phyloP scores from a whole-genome alignment of 2,329 filamentous ascomycete genomes.

The Fusarium setosum region DNA sequence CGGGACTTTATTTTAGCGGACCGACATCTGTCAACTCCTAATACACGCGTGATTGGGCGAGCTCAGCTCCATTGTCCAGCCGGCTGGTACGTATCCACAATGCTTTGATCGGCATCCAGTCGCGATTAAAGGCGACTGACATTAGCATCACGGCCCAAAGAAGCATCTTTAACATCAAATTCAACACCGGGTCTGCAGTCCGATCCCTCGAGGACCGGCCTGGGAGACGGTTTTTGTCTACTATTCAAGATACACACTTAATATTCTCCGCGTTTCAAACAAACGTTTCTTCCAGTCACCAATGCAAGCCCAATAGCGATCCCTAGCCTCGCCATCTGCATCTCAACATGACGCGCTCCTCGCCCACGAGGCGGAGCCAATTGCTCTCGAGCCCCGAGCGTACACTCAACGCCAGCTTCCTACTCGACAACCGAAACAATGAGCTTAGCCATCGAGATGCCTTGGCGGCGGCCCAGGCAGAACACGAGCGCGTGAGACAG shows the following conservation, averaged over 20 bases:
- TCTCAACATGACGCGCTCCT: constrained; percentile 56
- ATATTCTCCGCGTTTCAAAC: background rate
- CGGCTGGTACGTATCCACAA: constrained; percentile 31
- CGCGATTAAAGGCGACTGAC: constrained; percentile 32
- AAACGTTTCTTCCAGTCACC: background rate
- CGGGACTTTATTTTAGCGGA: constrained; percentile 40
- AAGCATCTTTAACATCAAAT: constrained; percentile 25
- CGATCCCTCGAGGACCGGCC: background rate
- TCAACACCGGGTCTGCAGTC: constrained; percentile 4
- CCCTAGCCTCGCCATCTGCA: constrained; percentile 7
- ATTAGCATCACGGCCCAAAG: constrained; percentile 29
- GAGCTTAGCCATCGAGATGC: constrained; percentile 73
- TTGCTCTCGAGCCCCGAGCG: constrained; percentile 56
- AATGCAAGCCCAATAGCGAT: constrained; percentile 39
- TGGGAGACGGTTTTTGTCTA: background rate
- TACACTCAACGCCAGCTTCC: constrained; percentile 67
- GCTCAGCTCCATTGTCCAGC: background rate
- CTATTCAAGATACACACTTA: background rate
- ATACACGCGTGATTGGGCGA: constrained; percentile 3
- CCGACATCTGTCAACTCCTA: constrained; percentile 20
- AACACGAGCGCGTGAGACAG: constrained; percentile 73
- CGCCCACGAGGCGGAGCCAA: constrained; percentile 53
- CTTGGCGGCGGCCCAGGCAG: constrained; percentile 71
- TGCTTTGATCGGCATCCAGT: constrained; percentile 36
- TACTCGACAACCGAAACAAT: constrained; percentile 70